A percentile compares a stretch with the other conserved stretches of the same genome.
These are phyloP conservation scores for Tylopilus subfusipes DNA, from an alignment of 768 basidiomycete species.

Conservation along the genomic window DNA sequence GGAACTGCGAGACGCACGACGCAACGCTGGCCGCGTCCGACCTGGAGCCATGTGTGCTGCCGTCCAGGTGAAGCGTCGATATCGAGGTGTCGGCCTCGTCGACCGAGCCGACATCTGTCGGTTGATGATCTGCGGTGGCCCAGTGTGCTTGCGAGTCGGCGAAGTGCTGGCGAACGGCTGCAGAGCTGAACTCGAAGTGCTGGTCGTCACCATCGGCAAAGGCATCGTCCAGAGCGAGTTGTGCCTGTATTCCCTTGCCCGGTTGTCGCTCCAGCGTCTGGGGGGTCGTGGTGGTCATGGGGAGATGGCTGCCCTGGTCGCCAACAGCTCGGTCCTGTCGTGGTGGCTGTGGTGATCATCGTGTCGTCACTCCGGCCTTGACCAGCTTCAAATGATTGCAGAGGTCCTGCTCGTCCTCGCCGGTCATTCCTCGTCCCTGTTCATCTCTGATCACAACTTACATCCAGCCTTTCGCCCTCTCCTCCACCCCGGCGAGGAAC, in stretches of 20 bases:
- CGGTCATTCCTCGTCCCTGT: conserved; percentile 84
- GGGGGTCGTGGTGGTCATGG: conserved; percentile 16
- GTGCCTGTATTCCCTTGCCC: conserved; percentile 21
- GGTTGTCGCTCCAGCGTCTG: conserved; percentile 21
- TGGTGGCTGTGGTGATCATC: conserved; percentile 9
- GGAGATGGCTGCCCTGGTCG: too few species aligned
- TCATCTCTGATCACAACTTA: conserved; percentile 55
- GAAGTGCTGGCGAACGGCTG: conserved; percentile 60
- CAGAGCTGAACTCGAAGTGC: conserved; percentile 53
- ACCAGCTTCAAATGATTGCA: conserved; percentile 61
- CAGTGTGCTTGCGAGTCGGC: conserved; percentile 46
- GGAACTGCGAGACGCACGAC: conserved; percentile 23
- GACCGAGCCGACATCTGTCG: conserved; percentile 34
- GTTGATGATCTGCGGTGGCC: conserved; percentile 21
- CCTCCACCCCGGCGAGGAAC: conserved; percentile 85
- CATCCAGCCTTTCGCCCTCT: conserved; percentile 65
- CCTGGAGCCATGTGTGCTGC: conserved; percentile 19
- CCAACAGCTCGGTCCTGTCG: not conserved
- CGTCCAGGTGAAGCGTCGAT: conserved; percentile 57
- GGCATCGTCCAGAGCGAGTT: conserved; percentile 61
- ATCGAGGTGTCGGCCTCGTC: conserved; percentile 44
- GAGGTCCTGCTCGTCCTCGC: conserved; percentile 84
- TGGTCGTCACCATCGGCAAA: conserved; percentile 57
- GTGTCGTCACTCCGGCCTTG: not conserved
- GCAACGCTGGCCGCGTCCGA: conserved; percentile 13